Conservation (phyloP, 2,329 filamentous ascomycete species). For the Paecilomyces dactylethromorphus region DNA sequence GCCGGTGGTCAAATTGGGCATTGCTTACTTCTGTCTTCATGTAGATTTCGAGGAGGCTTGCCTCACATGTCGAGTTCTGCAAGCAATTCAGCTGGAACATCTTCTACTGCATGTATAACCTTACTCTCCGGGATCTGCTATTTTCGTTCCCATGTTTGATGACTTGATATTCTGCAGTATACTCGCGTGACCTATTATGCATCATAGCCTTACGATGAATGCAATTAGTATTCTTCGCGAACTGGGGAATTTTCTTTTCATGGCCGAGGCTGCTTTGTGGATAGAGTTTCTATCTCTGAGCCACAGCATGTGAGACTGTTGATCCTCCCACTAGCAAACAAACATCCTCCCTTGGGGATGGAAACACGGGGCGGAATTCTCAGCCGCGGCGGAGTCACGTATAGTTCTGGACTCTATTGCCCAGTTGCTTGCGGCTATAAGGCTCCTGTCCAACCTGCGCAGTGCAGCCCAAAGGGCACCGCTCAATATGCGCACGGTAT, state of each 20-base stretch:
- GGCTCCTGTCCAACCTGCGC: neutral
- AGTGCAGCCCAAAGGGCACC: neutral
- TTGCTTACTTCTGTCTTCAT: neutral
- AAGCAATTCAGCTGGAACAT: neutral
- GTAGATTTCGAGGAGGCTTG: neutral
- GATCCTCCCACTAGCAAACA: neutral
- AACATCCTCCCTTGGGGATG: neutral
- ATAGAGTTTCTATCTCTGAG: neutral
- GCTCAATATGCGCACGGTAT: neutral
- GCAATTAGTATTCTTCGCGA: neutral
- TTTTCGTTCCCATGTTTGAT: neutral
- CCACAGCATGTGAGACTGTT: neutral
- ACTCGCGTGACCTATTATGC: neutral
- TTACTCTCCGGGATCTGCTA: neutral
- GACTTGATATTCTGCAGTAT: neutral
- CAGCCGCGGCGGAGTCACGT: neutral
- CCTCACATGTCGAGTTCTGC: neutral
- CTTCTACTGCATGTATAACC: neutral
- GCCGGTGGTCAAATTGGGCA: neutral
- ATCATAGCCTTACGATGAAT: neutral
- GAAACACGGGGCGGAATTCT: neutral
- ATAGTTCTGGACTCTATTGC: neutral
- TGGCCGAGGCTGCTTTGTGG: neutral
- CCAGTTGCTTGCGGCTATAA: neutral
- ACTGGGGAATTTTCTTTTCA: neutral